These are phyloP conservation scores for Leccinum variicolor DNA, from an alignment of 768 basidiomycete species.

Conservation along the genomic window DNA sequence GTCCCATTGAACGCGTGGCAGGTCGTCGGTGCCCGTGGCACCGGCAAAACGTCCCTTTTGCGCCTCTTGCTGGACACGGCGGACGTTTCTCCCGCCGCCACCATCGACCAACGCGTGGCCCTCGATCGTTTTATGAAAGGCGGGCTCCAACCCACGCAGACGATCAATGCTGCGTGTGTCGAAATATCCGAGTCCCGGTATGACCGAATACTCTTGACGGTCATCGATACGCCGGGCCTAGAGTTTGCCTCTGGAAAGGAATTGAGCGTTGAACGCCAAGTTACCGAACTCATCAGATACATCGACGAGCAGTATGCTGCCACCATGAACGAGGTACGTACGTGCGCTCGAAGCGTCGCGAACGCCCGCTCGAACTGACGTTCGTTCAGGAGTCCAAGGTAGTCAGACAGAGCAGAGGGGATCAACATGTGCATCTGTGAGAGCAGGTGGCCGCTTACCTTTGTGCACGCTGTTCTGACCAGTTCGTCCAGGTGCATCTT, in stretches of 20 bases:
- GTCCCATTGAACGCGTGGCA: conserved; percentile 26
- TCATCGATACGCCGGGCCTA: conserved; percentile 84
- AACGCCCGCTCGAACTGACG: neutral
- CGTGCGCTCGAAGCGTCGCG: neutral
- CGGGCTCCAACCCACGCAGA: conserved; percentile 54
- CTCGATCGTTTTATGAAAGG: conserved; percentile 65
- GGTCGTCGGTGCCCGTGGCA: conserved; percentile 79
- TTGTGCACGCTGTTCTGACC: conserved; percentile 11
- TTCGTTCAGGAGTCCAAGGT: conserved; percentile 78
- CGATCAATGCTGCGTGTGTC: conserved; percentile 65
- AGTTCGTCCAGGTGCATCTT: conserved; percentile 64
- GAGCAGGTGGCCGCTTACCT: conserved; percentile 23
- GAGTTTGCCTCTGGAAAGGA: conserved; percentile 73
- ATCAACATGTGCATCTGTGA: conserved; percentile 87
- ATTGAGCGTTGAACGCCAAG: conserved; percentile 75
- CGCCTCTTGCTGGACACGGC: conserved; percentile 81
- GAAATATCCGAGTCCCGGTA: conserved; percentile 84
- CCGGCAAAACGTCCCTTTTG: conserved; percentile 82
- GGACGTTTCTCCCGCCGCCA: conserved; percentile 75
- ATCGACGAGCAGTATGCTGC: conserved; percentile 80
- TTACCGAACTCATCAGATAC: conserved; percentile 70
- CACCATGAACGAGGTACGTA: conserved; percentile 75
- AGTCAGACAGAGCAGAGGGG: conserved; percentile 79
- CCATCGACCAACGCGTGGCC: conserved; percentile 64
- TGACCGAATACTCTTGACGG: conserved; percentile 74